A percentile compares a stretch with the other conserved stretches of the same genome.
These are phyloP conservation scores for Cystobasidium pallidum DNA, from an alignment of 1,284 basidiomycete species.

Conservation along the genomic window DNA sequence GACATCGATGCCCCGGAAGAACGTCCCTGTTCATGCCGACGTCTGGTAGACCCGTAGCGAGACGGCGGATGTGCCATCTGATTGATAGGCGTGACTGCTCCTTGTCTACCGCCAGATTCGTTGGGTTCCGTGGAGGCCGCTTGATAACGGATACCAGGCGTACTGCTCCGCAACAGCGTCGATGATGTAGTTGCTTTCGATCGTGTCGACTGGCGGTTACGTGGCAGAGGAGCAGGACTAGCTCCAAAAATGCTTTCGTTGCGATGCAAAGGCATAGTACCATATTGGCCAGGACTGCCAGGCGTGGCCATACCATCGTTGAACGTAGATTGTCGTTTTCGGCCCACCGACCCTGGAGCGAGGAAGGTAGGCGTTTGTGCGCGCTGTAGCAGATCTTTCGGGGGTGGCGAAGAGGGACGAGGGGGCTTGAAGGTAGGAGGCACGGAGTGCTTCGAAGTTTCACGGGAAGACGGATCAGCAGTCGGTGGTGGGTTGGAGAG, in stretches of 20 bases:
- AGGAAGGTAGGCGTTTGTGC: conserved; percentile 78
- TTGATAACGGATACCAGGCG: conserved; percentile 29
- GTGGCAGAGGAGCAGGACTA: conserved; percentile 30
- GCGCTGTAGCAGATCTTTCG: conserved; percentile 80
- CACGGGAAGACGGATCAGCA: conserved; percentile 26
- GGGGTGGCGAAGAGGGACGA: conserved; percentile 83
- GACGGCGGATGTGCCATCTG: conserved; percentile 37
- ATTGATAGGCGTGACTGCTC: conserved; percentile 36
- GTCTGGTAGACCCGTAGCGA: conserved; percentile 23
- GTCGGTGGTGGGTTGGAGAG: conserved; percentile 44
- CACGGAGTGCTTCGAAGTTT: conserved; percentile 29
- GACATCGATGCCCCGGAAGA: conserved; percentile 38
- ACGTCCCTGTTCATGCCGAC: conserved; percentile 11
- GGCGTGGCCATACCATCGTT: conserved; percentile 20
- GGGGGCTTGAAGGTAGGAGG: conserved; percentile 61
- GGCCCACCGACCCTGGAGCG: conserved; percentile 46
- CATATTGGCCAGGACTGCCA: conserved; percentile 8
- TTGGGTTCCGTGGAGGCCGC: conserved; percentile 30
- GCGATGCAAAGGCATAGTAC: conserved; percentile 31
- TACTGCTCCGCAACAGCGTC: conserved; percentile 25
- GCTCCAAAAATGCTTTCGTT: conserved; percentile 33
- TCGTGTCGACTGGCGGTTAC: conserved; percentile 21
- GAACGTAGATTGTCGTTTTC: conserved; percentile 19
- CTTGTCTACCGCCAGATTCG: conserved; percentile 36
- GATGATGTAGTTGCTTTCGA: conserved; percentile 9